Conservation (phyloP, 2,329 filamentous ascomycete genomes). For the Beauveria medogensis region DNA sequence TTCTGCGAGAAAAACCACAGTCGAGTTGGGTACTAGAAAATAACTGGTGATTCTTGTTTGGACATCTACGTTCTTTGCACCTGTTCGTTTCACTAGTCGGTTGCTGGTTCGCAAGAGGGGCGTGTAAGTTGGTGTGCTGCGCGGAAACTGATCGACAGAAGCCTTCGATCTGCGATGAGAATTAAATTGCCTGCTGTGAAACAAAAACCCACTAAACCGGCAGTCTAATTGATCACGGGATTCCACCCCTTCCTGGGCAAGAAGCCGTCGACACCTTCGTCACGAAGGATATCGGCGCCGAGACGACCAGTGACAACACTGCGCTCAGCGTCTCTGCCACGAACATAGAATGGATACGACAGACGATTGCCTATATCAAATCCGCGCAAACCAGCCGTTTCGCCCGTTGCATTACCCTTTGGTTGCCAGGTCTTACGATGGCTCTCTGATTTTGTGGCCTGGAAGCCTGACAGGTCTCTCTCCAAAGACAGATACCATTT, state of each 20-base stretch:
- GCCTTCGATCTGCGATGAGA: too few relatives aligned
- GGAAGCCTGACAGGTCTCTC: constrained; percentile 49
- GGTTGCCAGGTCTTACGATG: constrained; percentile 13
- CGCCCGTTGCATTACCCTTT: background rate
- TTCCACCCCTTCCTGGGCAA: constrained; percentile 53
- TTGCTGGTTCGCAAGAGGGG: too few relatives aligned
- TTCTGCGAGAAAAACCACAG: too few relatives aligned
- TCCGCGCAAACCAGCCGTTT: background rate
- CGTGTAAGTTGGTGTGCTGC: too few relatives aligned
- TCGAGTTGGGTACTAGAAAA: too few relatives aligned
- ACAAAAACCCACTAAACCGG: background rate
- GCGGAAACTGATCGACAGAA: too few relatives aligned
- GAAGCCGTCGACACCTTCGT: constrained; percentile 53
- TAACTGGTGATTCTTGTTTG: too few relatives aligned
- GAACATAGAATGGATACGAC: constrained; percentile 53
- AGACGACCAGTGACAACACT: constrained; percentile 58
- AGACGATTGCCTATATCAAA: constrained; percentile 17
- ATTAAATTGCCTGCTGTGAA: too few relatives aligned
- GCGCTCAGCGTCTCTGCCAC: constrained; percentile 51
- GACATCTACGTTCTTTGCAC: too few relatives aligned
- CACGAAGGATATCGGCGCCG: constrained; percentile 49
- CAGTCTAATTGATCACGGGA: constrained; percentile 30
- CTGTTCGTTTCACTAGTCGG: too few relatives aligned
- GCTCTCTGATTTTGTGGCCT: constrained; percentile 22
- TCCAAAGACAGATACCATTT: constrained; percentile 60